Evolutionary conservation across 2,329 filamentous ascomycete genomes (phyloP).

Genomic region (Colletotrichum tanaceti): DNA sequence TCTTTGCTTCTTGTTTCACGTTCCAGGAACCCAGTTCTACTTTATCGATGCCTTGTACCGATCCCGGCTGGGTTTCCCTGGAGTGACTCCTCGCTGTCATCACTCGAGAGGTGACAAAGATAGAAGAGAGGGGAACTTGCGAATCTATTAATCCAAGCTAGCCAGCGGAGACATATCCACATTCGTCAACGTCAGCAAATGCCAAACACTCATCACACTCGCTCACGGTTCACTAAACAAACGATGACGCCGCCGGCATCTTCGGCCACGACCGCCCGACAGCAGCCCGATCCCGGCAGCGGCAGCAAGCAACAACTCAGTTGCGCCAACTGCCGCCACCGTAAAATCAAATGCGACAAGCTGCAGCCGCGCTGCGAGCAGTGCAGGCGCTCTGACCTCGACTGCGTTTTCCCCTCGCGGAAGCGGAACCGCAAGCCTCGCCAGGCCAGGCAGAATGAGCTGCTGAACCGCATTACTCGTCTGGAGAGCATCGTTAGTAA

Average conservation of each 20-base stretch:
- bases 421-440: conserved; percentile 57
- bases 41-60: conserved; percentile 23
- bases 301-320: conserved; percentile 53
- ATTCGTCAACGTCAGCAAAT: conserved; percentile 30
- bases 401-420: conserved; percentile 61
- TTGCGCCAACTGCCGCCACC: conserved; percentile 72
- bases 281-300: conserved; percentile 11
- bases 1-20: too few species aligned
- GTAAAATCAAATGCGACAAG: conserved; percentile 71
- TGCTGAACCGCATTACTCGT: conserved; percentile 57
- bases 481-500: conserved; percentile 60
- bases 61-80: conserved; percentile 14
- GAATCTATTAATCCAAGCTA: conserved; percentile 5
- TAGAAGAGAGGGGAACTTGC: not conserved
- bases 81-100: conserved; percentile 3
- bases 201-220: conserved; percentile 22
- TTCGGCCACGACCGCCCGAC: conserved; percentile 12
- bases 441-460: conserved; percentile 56
- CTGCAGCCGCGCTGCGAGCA: conserved; percentile 63
- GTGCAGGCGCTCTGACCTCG: conserved; percentile 59
- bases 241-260: conserved; percentile 31
- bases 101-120: not conserved
- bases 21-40: too few species aligned
- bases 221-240: not conserved
- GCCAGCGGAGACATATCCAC: conserved; percentile 20